phyloP scores from a whole-genome alignment of 164 flowering plant genomes.

The Vitis vinifera region DNA sequence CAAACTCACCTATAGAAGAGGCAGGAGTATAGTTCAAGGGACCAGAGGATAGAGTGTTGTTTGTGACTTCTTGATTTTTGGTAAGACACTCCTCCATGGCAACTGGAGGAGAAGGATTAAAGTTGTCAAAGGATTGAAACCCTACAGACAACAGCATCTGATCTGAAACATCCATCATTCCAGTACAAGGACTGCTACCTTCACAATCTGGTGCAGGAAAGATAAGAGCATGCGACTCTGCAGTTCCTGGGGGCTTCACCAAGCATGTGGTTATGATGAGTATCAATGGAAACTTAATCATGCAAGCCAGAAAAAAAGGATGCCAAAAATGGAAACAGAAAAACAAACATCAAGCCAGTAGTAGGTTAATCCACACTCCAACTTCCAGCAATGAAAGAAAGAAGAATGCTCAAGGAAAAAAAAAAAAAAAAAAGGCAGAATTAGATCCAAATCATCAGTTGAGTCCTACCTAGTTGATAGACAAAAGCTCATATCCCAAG shows the following conservation, averaged over 20 bases:
- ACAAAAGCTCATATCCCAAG: neutral
- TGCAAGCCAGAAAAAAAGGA: neutral
- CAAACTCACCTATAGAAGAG: conserved; percentile 58
- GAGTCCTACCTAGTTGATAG: too few relatives aligned
- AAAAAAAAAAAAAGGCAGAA: neutral
- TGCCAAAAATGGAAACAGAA: neutral
- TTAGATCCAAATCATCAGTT: neutral
- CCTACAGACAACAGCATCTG: conserved; percentile 69
- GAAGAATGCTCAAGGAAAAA: neutral
- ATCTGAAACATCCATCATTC: conserved; percentile 75
- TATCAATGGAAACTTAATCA: neutral
- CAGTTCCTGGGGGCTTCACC: conserved; percentile 94
- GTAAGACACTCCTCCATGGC: conserved; percentile 51
- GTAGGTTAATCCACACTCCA: neutral
- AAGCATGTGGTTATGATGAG: conserved; percentile 23
- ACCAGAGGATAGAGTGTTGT: conserved; percentile 40
- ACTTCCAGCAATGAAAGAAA: neutral
- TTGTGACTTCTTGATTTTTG: conserved; percentile 51
- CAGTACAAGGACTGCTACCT: conserved; percentile 66
- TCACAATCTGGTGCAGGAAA: conserved; percentile 70
- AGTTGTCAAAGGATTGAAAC: conserved; percentile 62
- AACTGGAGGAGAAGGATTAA: conserved; percentile 47
- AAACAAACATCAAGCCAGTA: too few relatives aligned
- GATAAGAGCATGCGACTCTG: conserved; percentile 74
- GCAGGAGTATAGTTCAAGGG: conserved; percentile 36